Percentiles rank a stretch among this genome's conserved stretches.
Evolutionary conservation across 2,329 filamentous ascomycete species (phyloP).

Genomic region (Pseudocercospora fuligena): DNA sequence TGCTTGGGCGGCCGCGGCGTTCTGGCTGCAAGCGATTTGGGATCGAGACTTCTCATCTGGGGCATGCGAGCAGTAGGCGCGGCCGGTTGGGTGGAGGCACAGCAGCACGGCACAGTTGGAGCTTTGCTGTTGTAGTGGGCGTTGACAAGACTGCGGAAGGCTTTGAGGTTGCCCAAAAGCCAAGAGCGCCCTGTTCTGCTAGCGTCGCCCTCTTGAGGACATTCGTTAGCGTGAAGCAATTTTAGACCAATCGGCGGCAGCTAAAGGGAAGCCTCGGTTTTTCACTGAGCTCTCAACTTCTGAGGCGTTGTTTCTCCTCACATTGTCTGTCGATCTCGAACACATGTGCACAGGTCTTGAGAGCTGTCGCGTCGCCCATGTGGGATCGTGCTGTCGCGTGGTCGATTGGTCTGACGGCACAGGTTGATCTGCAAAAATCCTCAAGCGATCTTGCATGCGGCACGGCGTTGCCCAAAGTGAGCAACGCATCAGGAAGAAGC

Average conservation of each 20-base stretch:
- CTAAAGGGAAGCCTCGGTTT: background rate
- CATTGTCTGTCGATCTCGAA: background rate
- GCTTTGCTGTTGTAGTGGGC: background rate
- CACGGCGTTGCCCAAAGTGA: background rate
- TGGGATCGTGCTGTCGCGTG: background rate
- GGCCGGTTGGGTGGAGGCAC: background rate
- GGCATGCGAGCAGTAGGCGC: background rate
- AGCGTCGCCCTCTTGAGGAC: slow-evolving; percentile 4
- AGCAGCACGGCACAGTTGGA: background rate
- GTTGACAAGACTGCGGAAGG: background rate
- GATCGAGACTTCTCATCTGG: slow-evolving; percentile 11
- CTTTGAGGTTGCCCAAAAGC: background rate
- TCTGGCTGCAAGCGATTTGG: slow-evolving; percentile 3
- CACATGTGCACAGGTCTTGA: background rate
- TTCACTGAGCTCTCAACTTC: background rate
- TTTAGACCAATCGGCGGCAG: background rate
- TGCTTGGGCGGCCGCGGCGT: slow-evolving; percentile 4
- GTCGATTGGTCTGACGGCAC: background rate
- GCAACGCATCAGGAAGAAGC: background rate
- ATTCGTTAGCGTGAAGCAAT: background rate
- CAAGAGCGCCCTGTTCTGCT: background rate
- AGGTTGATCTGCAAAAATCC: background rate
- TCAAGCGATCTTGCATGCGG: slow-evolving; percentile 2
- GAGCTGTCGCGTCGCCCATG: background rate
- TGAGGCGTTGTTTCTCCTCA: background rate